Base-by-base conservation (phyloP, 805 yeast species). In the Yarrowia alimentaria region DNA sequence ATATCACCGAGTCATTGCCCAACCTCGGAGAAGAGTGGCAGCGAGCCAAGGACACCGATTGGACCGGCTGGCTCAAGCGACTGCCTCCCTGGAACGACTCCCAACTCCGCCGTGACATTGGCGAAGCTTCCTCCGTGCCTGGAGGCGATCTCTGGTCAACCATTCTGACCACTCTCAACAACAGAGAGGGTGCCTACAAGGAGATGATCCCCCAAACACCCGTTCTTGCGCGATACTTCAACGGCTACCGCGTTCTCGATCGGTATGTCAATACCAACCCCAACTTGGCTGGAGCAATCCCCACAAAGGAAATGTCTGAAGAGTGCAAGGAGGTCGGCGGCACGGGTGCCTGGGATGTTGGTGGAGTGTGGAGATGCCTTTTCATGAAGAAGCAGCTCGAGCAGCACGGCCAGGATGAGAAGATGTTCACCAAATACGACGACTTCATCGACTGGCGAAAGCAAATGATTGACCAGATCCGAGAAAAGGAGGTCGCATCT, bases 361-460 rank as follows among this genome's bases (percentile, higher is more conserved):
- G 75, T 17, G 98, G 97, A 0, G 77, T 81, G 64, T 91, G 97
- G 97, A 77, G 90, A 61, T 91, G 98, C 67, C 68, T 91, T 37
- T 83, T 90, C 22, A 43, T 43, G 50, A 31, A 31, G 35, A 43
- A 22, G 17, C 37, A 43, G 30, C n/a, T 18, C 18, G 37, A 26
- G 17, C 37, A 30, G 21, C 30, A 31, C 16, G 17, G 30, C 22
- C 16, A 16, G 17, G 24, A 43, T 22, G 50, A 43, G 22, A 30
- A 31, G 30, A 43, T 43, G 50, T 43, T 43, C 37, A 16, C 30
- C 50, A 43, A 43, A 30, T 43, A 43, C 50, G 50, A 43, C 22
- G 50, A 43, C 33, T 28, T 50, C 42, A 30, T 29, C 29, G 45
- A 52, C 51, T 20, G 34, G 54, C n/a, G 40, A 50, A 52, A 51